A percentile compares a stretch with the other conserved stretches of the same genome.
Conservation (phyloP, 2,329 filamentous ascomycete species). For the Coniochaeta sp. region DNA sequence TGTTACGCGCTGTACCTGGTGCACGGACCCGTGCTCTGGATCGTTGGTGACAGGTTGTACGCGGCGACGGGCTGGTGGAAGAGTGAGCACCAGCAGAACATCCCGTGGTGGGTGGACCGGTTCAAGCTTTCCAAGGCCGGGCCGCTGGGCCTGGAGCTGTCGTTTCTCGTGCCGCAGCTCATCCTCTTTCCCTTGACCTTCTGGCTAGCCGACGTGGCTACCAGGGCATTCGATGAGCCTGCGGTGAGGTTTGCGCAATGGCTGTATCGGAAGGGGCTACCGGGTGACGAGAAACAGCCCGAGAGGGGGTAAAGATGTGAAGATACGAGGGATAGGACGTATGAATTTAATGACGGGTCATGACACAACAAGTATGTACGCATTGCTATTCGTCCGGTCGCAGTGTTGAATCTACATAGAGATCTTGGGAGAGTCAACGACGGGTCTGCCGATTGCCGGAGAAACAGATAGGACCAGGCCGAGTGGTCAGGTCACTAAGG, state of each 20-base stretch:
- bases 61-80: constrained; percentile 48
- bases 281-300: constrained; percentile 6
- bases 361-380: no score
- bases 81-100: constrained; percentile 35
- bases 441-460: no score
- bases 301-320: neutral
- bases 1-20: constrained; percentile 55
- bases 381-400: no score
- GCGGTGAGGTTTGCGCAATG: constrained; percentile 51
- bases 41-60: constrained; percentile 55
- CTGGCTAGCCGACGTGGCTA: constrained; percentile 48
- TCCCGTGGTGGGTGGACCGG: constrained; percentile 49
- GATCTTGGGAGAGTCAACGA: no score
- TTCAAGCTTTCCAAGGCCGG: constrained; percentile 46
- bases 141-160: constrained; percentile 51
- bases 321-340: no score
- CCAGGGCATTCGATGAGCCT: constrained; percentile 48
- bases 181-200: constrained; percentile 51
- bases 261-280: constrained; percentile 42
- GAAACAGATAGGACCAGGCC: no score
- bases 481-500: no score
- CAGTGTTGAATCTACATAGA: no score
- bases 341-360: no score
- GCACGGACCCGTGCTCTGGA: constrained; percentile 53
- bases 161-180: constrained; percentile 51